Evolutionary conservation across 805 yeast genomes (phyloP), one percentile per base, ranked within the genome.

Genomic region (Wickerhamiella nectarea): DNA sequence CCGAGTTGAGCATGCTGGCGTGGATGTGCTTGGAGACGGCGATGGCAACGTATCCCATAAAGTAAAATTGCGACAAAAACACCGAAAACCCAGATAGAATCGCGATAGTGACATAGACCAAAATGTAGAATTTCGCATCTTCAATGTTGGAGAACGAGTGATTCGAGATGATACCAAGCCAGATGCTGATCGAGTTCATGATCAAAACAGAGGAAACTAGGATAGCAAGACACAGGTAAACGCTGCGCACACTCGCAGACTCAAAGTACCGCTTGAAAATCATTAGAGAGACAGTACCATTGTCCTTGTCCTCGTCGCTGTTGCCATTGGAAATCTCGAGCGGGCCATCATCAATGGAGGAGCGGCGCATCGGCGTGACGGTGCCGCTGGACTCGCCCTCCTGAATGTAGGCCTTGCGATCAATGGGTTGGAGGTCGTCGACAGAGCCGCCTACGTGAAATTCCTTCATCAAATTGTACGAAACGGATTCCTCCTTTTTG

Each of bases 391-490:
- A 58, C 46, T 69, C 62, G 10, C 34, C 41, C 18, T 31, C 31
- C 51, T 61, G 74, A n/a, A 82, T 75, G 45, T 75, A 60, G 1
- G 95, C 94, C 59, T 89, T 87, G 46, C 67, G 67, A 31, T 87
- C 91, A 36, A 64, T 61, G 37, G 62, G 64, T 3, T 87, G 71
- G 59, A 89, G 86, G 15, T 83, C 75, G 58, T 91, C 97, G 45
- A 89, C 72, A 56, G 79, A 86, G 31, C 86, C 78, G 36, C 68
- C 66, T 41, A 84, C 71, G 11, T 91, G 95, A 36, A 74, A 63
- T 44, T 75, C 58, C 29, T 48, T 46, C 31, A 54, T 51, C 8
- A 54, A 46, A 0, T 48, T 38, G 43, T 49, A 54, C 6, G 49
- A 48, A 8, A 31, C 40, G 3, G 53, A 48, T 10, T 38, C 40